Evolutionary conservation across 1,284 basidiomycete species (phyloP).

Genomic region (Cystobasidiaceae sp.): DNA sequence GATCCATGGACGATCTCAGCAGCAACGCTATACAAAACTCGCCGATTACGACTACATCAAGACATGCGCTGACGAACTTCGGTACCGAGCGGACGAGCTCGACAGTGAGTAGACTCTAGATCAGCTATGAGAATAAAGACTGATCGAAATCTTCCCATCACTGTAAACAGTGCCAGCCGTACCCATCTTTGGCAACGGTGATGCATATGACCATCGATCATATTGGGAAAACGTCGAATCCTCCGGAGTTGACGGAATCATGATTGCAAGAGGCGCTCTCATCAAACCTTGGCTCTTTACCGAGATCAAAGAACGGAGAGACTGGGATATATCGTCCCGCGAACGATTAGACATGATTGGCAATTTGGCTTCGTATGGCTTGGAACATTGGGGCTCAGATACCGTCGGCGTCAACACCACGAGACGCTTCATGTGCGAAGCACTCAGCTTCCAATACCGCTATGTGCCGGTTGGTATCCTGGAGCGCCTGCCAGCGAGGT

Average conservation of each 20-base stretch:
- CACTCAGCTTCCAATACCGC: slow-evolving; percentile 88
- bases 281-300: slow-evolving; percentile 98
- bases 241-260: slow-evolving; percentile 84
- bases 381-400: slow-evolving; percentile 52
- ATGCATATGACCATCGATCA: slow-evolving; percentile 80
- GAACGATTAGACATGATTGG: slow-evolving; percentile 84
- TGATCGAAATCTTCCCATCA: neutral
- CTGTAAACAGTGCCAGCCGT: slow-evolving; percentile 62
- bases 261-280: slow-evolving; percentile 89
- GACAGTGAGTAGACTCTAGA: slow-evolving; percentile 56
- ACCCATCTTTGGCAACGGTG: slow-evolving; percentile 93
- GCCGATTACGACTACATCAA: slow-evolving; percentile 84
- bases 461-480: slow-evolving; percentile 90
- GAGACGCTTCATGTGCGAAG: slow-evolving; percentile 88
- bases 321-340: slow-evolving; percentile 62
- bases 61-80: slow-evolving; percentile 75
- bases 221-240: slow-evolving; percentile 73
- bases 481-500: slow-evolving; percentile 70
- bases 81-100: slow-evolving; percentile 68
- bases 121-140: no score
- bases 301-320: slow-evolving; percentile 74
- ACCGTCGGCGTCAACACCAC: slow-evolving; percentile 83
- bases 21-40: slow-evolving; percentile 65
- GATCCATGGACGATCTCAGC: slow-evolving; percentile 87
- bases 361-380: slow-evolving; percentile 58